Conservation (phyloP, 768 basidiomycete genomes). For the Kwoniella dejecticola region DNA sequence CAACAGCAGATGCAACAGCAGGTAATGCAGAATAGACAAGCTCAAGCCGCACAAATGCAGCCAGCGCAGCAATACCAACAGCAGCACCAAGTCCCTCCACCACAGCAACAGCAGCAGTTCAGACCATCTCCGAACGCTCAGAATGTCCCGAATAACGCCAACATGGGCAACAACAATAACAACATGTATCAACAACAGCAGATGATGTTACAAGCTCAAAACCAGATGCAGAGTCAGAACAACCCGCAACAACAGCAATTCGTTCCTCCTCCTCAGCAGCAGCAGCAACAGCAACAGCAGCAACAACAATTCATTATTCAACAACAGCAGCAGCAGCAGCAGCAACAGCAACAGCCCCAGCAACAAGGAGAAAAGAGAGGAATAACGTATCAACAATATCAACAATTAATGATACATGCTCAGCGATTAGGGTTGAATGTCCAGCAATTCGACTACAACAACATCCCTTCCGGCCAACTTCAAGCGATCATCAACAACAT, state of each 20-base stretch:
- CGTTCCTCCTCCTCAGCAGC: too few relatives aligned
- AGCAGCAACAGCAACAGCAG: conserved; percentile 12
- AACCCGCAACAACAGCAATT: conserved; percentile 23
- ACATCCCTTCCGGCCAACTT: conserved; percentile 6
- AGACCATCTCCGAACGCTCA: conserved; percentile 13
- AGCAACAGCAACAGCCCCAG: conserved; percentile 14
- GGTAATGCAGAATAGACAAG: neutral
- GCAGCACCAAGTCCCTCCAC: conserved; percentile 18
- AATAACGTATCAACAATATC: conserved; percentile 16
- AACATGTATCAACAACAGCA: conserved; percentile 18
- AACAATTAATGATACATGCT: conserved; percentile 15
- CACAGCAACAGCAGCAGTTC: conserved; percentile 14
- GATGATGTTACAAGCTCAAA: conserved; percentile 10
- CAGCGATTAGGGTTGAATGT: conserved; percentile 16
- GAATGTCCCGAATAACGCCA: conserved; percentile 8
- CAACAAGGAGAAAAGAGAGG: conserved; percentile 11
- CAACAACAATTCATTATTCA: conserved; percentile 3
- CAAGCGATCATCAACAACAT: conserved; percentile 9
- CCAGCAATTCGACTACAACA: conserved; percentile 19
- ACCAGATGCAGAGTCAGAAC: conserved; percentile 17
- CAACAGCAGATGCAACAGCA: conserved; percentile 4
- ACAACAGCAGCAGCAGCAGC: conserved; percentile 9
- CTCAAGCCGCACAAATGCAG: conserved; percentile 11
- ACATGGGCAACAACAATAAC: conserved; percentile 9
- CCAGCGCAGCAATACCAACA: conserved; percentile 1